Percentiles rank a stretch among this genome's conserved stretches.
Evolutionary conservation across 2,329 filamentous ascomycete genomes (phyloP).

Genomic region (Pseudogymnoascus sp.): DNA sequence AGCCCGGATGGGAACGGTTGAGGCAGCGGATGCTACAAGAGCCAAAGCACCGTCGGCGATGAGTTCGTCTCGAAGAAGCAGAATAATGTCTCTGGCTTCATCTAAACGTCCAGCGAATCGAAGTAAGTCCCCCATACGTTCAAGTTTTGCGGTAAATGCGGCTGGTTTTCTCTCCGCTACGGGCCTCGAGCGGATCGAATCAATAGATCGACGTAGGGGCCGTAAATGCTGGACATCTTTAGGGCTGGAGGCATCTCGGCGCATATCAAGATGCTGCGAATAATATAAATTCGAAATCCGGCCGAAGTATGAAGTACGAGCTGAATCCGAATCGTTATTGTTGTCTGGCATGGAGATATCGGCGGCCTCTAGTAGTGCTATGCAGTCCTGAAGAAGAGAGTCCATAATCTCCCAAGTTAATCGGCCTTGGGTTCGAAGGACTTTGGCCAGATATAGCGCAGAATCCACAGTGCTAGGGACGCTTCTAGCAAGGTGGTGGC

Average conservation of each 20-base stretch:
- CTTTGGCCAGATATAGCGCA: constrained; percentile 50
- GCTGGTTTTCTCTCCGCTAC: constrained; percentile 52
- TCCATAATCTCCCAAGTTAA: constrained; percentile 51
- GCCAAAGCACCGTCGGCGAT: constrained; percentile 52
- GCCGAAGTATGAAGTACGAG: constrained; percentile 45
- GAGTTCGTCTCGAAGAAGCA: constrained; percentile 55
- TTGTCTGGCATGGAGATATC: constrained; percentile 25
- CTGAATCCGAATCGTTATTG: constrained; percentile 22
- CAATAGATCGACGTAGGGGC: constrained; percentile 57
- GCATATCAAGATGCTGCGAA: constrained; percentile 49
- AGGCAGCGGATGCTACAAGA: constrained; percentile 45
- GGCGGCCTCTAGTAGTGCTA: constrained; percentile 47
- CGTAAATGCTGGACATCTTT: constrained; percentile 43
- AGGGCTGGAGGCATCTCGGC: constrained; percentile 37
- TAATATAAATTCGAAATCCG: constrained; percentile 70
- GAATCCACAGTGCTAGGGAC: constrained; percentile 55
- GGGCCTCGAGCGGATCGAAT: constrained; percentile 50
- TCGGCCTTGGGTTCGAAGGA: constrained; percentile 41
- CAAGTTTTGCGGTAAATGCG: constrained; percentile 57
- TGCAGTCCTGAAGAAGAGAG: constrained; percentile 50
- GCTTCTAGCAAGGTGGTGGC: constrained; percentile 40
- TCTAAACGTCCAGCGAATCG: constrained; percentile 45
- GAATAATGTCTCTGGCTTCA: constrained; percentile 52
- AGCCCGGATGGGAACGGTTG: constrained; percentile 41
- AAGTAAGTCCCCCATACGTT: constrained; percentile 58